Evolutionary conservation across 2,329 filamentous ascomycete genomes (phyloP).

Genomic region (Fusarium clavum): DNA sequence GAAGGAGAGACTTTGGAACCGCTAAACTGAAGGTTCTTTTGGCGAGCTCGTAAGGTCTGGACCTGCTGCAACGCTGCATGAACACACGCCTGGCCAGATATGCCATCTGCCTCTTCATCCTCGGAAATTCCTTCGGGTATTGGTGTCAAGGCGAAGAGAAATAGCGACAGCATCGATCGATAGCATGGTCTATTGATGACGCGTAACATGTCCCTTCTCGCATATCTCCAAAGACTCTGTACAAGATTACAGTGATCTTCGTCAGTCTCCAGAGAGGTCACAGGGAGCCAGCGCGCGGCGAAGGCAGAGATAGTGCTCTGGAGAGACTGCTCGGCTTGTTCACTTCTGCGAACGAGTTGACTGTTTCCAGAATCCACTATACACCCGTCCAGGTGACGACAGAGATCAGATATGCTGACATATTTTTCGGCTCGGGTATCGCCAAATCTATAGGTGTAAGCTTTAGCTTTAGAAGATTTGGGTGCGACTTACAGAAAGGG

Average conservation of each 20-base stretch:
- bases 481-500: constrained; percentile 53
- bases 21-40: constrained; percentile 55
- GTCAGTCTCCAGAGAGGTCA: constrained; percentile 28
- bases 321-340: constrained; percentile 45
- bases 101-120: constrained; percentile 55
- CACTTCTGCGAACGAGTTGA: constrained; percentile 15
- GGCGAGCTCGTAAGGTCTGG: constrained; percentile 53
- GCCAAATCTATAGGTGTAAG: constrained; percentile 37
- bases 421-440: constrained; percentile 46
- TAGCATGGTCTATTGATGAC: constrained; percentile 57
- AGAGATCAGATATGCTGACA: constrained; percentile 49
- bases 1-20: constrained; percentile 54
- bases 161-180: constrained; percentile 54
- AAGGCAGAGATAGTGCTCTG: constrained; percentile 47
- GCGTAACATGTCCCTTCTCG: constrained; percentile 54
- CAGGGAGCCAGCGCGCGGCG: constrained; percentile 48
- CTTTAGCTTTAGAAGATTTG: background rate
- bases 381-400: constrained; percentile 50
- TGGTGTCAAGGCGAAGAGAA: constrained; percentile 55
- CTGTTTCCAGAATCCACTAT: constrained; percentile 46
- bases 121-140: constrained; percentile 55
- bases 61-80: constrained; percentile 57
- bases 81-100: constrained; percentile 55
- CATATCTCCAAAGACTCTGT: constrained; percentile 50
- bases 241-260: constrained; percentile 31